Evolutionary conservation across 2,329 filamentous ascomycete species (phyloP).

Genomic region (Penicillium sp.): DNA sequence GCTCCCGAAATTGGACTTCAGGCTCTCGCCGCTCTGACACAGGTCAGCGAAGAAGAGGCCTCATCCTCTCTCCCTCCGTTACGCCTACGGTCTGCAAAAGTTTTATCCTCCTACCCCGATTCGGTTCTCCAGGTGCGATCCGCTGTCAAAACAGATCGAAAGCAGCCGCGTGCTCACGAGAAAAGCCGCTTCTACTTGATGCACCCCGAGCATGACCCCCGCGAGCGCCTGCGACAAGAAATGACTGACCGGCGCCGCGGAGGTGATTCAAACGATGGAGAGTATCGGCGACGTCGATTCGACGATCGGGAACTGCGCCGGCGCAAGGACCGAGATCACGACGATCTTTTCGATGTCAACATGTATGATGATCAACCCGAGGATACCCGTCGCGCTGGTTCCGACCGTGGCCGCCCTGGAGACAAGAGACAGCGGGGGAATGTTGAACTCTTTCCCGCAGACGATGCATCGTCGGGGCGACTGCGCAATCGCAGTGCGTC

Average conservation of each 20-base stretch:
- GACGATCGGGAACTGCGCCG: slow-evolving; percentile 52
- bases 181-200: slow-evolving; percentile 88
- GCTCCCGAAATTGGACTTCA: slow-evolving; percentile 48
- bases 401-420: slow-evolving; percentile 24
- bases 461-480: slow-evolving; percentile 37
- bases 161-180: slow-evolving; percentile 69
- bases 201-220: slow-evolving; percentile 81
- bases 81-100: slow-evolving; percentile 64
- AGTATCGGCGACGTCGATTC: slow-evolving; percentile 50
- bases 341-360: slow-evolving; percentile 62
- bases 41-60: slow-evolving; percentile 33
- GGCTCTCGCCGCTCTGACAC: slow-evolving; percentile 48
- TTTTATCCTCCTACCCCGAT: slow-evolving; percentile 62
- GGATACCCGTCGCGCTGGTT: slow-evolving; percentile 22
- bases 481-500: slow-evolving; percentile 57
- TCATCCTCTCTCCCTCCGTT: slow-evolving; percentile 50
- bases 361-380: slow-evolving; percentile 70
- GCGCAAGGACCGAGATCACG: slow-evolving; percentile 43
- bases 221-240: slow-evolving; percentile 59
- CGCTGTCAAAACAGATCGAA: slow-evolving; percentile 70
- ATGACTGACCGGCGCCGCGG: slow-evolving; percentile 42
- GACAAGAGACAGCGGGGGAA: slow-evolving; percentile 26
- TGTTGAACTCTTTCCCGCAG: slow-evolving; percentile 37
- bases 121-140: slow-evolving; percentile 65
- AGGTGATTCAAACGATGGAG: slow-evolving; percentile 34